Percentiles rank a stretch among this genome's conserved stretches.
Evolutionary conservation across 345 rosid genomes (phyloP).

Genomic region (Acer campestre): DNA sequence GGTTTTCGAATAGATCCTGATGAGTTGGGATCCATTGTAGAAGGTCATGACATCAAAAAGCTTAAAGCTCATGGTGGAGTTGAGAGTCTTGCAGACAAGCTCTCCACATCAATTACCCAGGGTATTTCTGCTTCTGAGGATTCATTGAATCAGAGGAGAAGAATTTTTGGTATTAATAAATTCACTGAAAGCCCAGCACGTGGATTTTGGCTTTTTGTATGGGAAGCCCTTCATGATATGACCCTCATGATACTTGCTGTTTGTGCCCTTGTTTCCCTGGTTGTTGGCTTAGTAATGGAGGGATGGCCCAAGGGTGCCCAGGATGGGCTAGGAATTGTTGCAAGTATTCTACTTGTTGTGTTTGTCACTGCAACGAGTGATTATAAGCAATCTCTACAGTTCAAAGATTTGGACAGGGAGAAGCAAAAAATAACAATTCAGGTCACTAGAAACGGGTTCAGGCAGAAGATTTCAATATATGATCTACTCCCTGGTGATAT

Average conservation of each 20-base stretch:
- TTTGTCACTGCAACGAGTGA: conserved; percentile 75
- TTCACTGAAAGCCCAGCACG: conserved; percentile 73
- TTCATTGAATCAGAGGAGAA: conserved; percentile 46
- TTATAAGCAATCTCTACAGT: conserved; percentile 67
- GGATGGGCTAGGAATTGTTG: conserved; percentile 75
- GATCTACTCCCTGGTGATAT: conserved; percentile 81
- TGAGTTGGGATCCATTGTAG: conserved; percentile 83
- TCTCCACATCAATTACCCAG: conserved; percentile 53
- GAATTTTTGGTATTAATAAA: conserved; percentile 75
- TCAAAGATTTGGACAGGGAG: conserved; percentile 68
- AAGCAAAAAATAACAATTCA: conserved; percentile 63
- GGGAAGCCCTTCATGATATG: conserved; percentile 71
- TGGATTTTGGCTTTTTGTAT: conserved; percentile 80
- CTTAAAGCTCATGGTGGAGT: conserved; percentile 75
- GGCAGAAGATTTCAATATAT: conserved; percentile 60
- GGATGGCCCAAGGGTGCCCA: conserved; percentile 83
- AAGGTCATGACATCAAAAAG: conserved; percentile 82
- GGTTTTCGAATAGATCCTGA: conserved; percentile 91
- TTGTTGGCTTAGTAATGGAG: conserved; percentile 67
- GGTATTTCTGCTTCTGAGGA: conserved; percentile 63
- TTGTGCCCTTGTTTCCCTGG: conserved; percentile 63
- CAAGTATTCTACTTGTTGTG: conserved; percentile 67
- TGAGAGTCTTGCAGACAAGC: conserved; percentile 61
- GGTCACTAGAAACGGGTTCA: conserved; percentile 58
- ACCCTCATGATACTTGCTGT: conserved; percentile 70